These are phyloP conservation scores for Artomyces pyxidatus DNA, from an alignment of 768 basidiomycete species.

Conservation along the genomic window DNA sequence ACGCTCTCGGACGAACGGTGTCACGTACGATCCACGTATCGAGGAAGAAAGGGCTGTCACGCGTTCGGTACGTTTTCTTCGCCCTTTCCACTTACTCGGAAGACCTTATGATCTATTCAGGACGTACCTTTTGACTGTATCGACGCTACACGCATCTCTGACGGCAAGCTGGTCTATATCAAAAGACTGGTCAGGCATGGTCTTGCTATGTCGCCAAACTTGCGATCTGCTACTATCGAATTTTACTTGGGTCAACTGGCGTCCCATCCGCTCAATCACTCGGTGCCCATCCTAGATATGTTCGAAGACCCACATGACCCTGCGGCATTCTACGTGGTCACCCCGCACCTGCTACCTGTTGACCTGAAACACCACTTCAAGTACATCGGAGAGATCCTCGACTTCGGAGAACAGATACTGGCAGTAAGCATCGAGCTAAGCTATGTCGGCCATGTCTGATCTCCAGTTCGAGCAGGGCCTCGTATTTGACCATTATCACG, in stretches of 20 bases:
- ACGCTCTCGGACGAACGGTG: neutral
- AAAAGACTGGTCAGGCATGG: constrained; percentile 3
- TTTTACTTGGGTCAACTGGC: no score
- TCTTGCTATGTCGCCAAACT: neutral
- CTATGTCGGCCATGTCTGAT: no score
- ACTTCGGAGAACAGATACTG: neutral
- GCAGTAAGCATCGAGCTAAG: no score
- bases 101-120: no score
- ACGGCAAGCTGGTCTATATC: constrained; percentile 13
- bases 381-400: neutral
- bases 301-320: neutral
- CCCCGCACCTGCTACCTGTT: neutral
- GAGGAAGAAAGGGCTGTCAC: neutral
- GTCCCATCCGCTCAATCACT: neutral
- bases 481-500: constrained; percentile 15
- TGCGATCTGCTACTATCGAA: neutral
- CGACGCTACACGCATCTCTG: constrained; percentile 16
- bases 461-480: constrained; percentile 14
- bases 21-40: neutral
- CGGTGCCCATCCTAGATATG: neutral
- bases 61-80: neutral
- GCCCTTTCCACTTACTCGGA: neutral
- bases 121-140: neutral
- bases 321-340: neutral
- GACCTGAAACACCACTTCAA: neutral